A percentile compares a stretch with the other conserved stretches of the same genome.
phyloP scores from a whole-genome alignment of 2,329 filamentous ascomycete genomes.

The Zymoseptoria passerinii region DNA sequence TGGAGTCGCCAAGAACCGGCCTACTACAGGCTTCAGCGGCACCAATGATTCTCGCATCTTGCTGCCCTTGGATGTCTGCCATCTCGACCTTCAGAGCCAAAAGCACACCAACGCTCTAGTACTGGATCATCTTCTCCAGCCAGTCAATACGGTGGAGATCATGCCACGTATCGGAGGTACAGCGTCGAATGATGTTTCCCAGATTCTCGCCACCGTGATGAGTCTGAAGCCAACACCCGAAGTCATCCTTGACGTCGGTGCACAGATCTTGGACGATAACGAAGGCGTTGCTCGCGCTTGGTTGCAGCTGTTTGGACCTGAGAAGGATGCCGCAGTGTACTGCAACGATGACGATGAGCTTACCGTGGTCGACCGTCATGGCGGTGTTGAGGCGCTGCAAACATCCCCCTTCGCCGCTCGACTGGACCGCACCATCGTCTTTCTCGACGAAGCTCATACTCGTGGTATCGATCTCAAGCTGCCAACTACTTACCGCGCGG shows the following conservation, averaged over 20 bases:
- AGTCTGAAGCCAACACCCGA: conserved; percentile 35
- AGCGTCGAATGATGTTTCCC: conserved; percentile 11
- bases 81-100: conserved; percentile 51
- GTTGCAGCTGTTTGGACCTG: conserved; percentile 32
- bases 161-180: conserved; percentile 3
- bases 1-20: conserved; percentile 42
- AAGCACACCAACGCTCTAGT: conserved; percentile 61
- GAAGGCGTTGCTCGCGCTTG: conserved; percentile 45
- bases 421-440: conserved; percentile 54
- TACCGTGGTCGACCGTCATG: conserved; percentile 44
- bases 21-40: conserved; percentile 62
- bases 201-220: conserved; percentile 41
- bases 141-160: conserved; percentile 38
- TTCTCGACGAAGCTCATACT: conserved; percentile 63
- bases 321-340: conserved; percentile 46
- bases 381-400: conserved; percentile 42
- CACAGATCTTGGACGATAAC: conserved; percentile 60
- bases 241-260: conserved; percentile 64
- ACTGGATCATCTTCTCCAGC: conserved; percentile 48
- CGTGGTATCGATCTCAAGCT: conserved; percentile 60
- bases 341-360: conserved; percentile 50
- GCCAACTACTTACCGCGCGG: conserved; percentile 51
- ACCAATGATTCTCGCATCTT: conserved; percentile 58
- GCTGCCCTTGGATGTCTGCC: conserved; percentile 53
- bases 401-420: conserved; percentile 51